Percentiles rank a stretch among this genome's conserved stretches.
Evolutionary conservation across 306 rosid species (phyloP).

Genomic region (Trifolium pratense): DNA sequence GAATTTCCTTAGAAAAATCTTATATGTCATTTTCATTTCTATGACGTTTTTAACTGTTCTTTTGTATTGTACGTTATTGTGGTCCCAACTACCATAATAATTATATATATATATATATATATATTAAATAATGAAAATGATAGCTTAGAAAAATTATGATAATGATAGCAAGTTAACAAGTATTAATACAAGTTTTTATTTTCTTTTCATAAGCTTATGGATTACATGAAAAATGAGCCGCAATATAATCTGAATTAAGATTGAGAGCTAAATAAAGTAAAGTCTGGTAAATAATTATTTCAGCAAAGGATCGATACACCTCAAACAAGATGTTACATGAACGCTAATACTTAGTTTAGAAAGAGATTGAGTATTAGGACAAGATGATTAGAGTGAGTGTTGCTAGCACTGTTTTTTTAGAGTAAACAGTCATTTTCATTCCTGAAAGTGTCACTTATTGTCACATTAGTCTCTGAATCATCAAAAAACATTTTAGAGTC

Average conservation of each 20-base stretch:
- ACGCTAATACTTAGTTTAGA: background rate
- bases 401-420: no score
- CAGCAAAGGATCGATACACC: background rate
- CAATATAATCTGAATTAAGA: background rate
- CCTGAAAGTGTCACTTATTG: no score
- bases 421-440: no score
- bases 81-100: no score
- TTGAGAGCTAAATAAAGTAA: background rate
- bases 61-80: background rate
- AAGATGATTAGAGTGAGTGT: no score
- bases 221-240: background rate
- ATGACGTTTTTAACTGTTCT: conserved; percentile 6
- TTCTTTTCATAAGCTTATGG: background rate
- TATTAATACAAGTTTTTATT: background rate
- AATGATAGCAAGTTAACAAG: background rate
- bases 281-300: no score
- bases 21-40: conserved; percentile 20
- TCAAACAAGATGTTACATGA: no score
- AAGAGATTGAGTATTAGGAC: no score
- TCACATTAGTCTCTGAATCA: no score
- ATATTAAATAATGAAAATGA: background rate
- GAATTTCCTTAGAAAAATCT: background rate
- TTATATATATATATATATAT: no score
- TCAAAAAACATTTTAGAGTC: no score
- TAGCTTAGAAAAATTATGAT: background rate